Evolutionary conservation across 805 yeast genomes (phyloP).

Genomic region (Suhomyces sp.): DNA sequence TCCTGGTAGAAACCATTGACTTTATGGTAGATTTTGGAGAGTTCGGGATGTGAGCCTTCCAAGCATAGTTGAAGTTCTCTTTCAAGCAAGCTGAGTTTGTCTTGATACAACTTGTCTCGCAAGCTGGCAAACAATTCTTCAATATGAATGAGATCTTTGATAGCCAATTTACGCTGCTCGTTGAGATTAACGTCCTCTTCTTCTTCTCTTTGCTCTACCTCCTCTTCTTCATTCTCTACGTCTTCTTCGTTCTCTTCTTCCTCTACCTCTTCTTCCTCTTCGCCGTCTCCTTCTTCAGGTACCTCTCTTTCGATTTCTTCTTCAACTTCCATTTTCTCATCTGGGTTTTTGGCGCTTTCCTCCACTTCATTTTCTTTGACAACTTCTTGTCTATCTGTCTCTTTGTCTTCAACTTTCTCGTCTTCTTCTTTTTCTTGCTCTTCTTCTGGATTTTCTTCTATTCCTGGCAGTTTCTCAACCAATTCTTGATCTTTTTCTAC

Average conservation of each 20-base stretch:
- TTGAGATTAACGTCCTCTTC: slow-evolving; percentile 21
- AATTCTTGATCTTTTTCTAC: slow-evolving; percentile 1
- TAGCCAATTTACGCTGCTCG: slow-evolving; percentile 56
- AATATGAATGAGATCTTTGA: slow-evolving; percentile 70
- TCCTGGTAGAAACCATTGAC: slow-evolving; percentile 73
- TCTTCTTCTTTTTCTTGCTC: neutral
- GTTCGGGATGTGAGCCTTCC: slow-evolving; percentile 89
- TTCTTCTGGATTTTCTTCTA: slow-evolving; percentile 15
- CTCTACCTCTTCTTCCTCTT: slow-evolving; percentile 7
- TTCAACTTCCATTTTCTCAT: neutral
- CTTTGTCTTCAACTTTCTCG: neutral
- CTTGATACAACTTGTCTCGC: slow-evolving; percentile 81
- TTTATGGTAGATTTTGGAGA: slow-evolving; percentile 65
- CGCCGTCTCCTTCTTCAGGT: neutral
- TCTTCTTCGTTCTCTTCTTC: slow-evolving; percentile 9
- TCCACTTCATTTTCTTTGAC: slow-evolving; percentile 26
- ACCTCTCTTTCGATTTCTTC: neutral
- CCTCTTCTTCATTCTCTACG: slow-evolving; percentile 7
- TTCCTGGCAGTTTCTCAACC: slow-evolving; percentile 48
- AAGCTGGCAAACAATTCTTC: slow-evolving; percentile 84
- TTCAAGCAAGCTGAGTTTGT: slow-evolving; percentile 71
- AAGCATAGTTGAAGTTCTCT: slow-evolving; percentile 84
- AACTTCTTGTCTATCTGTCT: neutral
- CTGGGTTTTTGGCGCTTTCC: neutral
- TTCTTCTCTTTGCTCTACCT: slow-evolving; percentile 1